phyloP scores from a whole-genome alignment of 73 alveolate species.

The Paramecium octaurelia region DNA sequence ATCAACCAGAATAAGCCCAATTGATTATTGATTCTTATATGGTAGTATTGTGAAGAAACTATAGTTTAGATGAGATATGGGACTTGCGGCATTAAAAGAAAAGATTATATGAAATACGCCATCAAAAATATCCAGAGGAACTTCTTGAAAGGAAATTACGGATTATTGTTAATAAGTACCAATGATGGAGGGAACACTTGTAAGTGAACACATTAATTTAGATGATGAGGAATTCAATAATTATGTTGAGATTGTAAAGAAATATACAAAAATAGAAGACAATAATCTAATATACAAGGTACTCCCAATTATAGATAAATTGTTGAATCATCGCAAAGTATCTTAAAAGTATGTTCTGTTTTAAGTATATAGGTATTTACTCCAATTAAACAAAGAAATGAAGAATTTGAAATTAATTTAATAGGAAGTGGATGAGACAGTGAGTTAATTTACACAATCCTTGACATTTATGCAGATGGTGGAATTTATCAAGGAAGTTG shows the following conservation, averaged over 20 bases:
- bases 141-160: constrained; percentile 23
- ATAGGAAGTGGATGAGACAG: neutral
- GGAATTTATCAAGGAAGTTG: neutral
- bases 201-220: neutral
- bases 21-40: neutral
- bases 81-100: neutral
- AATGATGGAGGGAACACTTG: neutral
- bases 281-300: neutral
- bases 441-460: neutral
- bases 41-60: neutral
- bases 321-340: neutral
- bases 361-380: neutral
- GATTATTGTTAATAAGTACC: neutral
- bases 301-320: constrained; percentile 15
- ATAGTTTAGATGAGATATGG: constrained; percentile 38
- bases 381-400: neutral
- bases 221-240: constrained; percentile 42
- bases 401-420: neutral
- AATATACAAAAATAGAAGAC: neutral
- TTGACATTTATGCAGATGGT: neutral
- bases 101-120: constrained; percentile 24
- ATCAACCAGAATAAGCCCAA: neutral
- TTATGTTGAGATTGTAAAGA: constrained; percentile 37
- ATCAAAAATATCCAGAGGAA: constrained; percentile 10
- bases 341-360: neutral